phyloP scores from a whole-genome alignment of 1,139 yeast genomes.

The Sugiyamaella novakii region DNA sequence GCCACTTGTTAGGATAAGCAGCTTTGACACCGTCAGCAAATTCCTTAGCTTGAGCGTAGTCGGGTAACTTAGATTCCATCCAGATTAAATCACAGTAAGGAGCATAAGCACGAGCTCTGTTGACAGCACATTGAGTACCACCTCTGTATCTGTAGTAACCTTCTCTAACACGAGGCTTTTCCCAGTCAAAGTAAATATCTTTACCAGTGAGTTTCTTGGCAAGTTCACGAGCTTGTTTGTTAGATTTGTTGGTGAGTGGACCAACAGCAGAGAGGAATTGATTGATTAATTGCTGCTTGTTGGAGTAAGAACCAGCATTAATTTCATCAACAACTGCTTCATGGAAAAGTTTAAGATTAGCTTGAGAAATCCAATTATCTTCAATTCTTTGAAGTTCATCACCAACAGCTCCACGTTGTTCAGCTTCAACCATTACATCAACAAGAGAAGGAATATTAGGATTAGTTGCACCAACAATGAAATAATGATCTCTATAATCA shows the following conservation, averaged over 20 bases:
- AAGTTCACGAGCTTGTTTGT: slow-evolving; percentile 76
- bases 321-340: slow-evolving; percentile 91
- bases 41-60: slow-evolving; percentile 89
- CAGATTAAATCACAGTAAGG: slow-evolving; percentile 96
- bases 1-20: slow-evolving; percentile 86
- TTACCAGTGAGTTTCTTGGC: slow-evolving; percentile 79
- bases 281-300: slow-evolving; percentile 67
- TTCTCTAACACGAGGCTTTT: slow-evolving; percentile 92
- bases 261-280: slow-evolving; percentile 69
- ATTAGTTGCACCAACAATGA: slow-evolving; percentile 87
- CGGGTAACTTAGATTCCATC: slow-evolving; percentile 99
- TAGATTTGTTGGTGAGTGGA: slow-evolving; percentile 74
- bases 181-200: slow-evolving; percentile 94
- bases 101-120: slow-evolving; percentile 95
- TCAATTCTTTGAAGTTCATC: slow-evolving; percentile 72
- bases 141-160: slow-evolving; percentile 97
- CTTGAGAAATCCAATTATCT: slow-evolving; percentile 78
- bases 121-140: slow-evolving; percentile 96
- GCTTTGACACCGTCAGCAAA: slow-evolving; percentile 89
- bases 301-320: slow-evolving; percentile 57
- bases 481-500: slow-evolving; percentile 93
- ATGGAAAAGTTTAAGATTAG: slow-evolving; percentile 85
- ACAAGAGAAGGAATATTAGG: slow-evolving; percentile 75
- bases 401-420: slow-evolving; percentile 70
- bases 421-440: slow-evolving; percentile 80